Conservation (phyloP, 495 filamentous ascomycete genomes). For the Darksidea phi region DNA sequence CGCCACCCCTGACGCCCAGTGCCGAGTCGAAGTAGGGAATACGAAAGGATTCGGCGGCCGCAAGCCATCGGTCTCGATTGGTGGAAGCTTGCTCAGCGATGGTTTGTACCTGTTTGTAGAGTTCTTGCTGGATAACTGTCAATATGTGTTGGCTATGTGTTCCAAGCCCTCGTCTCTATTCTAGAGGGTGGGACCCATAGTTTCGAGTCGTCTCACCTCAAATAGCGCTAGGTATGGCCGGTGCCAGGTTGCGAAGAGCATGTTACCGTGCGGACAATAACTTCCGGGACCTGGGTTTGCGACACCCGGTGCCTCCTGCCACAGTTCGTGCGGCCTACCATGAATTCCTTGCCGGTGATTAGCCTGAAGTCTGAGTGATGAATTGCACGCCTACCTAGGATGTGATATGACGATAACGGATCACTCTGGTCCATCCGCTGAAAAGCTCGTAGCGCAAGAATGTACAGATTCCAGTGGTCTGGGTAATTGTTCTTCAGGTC, state of each 20-base stretch:
- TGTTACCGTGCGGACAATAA: slow-evolving; percentile 44
- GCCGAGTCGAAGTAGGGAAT: slow-evolving; percentile 35
- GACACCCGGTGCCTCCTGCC: slow-evolving; percentile 46
- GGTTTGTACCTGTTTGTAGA: slow-evolving; percentile 22
- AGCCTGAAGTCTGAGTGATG: neutral
- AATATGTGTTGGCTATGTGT: neutral
- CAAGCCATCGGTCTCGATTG: neutral
- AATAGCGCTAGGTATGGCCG: slow-evolving; percentile 31
- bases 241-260: slow-evolving; percentile 29
- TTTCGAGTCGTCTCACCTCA: slow-evolving; percentile 15
- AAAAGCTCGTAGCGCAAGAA: slow-evolving; percentile 22
- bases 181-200: neutral
- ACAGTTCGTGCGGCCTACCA: slow-evolving; percentile 50
- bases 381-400: slow-evolving; percentile 46
- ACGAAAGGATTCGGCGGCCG: slow-evolving; percentile 18
- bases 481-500: slow-evolving; percentile 28
- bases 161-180: neutral
- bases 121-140: slow-evolving; percentile 10
- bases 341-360: slow-evolving; percentile 48
- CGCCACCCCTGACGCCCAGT: neutral
- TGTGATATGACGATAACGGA: slow-evolving; percentile 49
- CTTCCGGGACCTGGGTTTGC: slow-evolving; percentile 41
- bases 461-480: slow-evolving; percentile 26
- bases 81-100: neutral
- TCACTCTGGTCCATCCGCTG: slow-evolving; percentile 39